These are phyloP conservation scores for Clarireedia paspali DNA, from an alignment of 2,329 filamentous ascomycete genomes.

Conservation along the genomic window DNA sequence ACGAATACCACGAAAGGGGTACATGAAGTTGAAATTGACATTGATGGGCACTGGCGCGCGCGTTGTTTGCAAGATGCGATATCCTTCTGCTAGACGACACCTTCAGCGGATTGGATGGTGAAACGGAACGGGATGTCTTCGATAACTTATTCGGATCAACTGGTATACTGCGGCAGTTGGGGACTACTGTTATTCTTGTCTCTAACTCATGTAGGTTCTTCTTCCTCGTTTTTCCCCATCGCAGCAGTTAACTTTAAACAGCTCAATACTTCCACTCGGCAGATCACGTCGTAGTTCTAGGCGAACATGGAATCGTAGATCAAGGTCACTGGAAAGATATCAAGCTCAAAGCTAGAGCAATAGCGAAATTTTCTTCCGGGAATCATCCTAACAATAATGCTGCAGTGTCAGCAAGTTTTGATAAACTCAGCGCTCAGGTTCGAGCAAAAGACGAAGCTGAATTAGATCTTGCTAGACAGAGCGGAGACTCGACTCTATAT, in stretches of 20 bases:
- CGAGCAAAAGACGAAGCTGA: constrained; percentile 16
- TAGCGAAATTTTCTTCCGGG: not conserved
- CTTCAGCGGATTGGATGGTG: constrained; percentile 38
- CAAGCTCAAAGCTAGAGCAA: not conserved
- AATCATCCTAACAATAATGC: not conserved
- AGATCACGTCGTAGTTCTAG: constrained; percentile 35
- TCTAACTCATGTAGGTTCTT: constrained; percentile 33
- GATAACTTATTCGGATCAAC: constrained; percentile 33
- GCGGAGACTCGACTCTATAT: constrained; percentile 19
- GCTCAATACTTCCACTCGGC: constrained; percentile 31
- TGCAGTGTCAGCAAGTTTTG: constrained; percentile 12
- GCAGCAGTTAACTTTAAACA: constrained; percentile 14
- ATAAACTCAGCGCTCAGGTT: constrained; percentile 12
- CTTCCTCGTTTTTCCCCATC: not conserved
- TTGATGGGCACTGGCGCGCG: constrained; percentile 35
- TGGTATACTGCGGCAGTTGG: constrained; percentile 35
- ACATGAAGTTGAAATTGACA: not conserved
- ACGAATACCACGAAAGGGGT: not conserved
- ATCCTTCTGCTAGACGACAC: constrained; percentile 40
- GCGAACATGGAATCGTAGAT: not conserved
- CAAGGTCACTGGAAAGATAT: not conserved
- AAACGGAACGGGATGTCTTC: constrained; percentile 37
- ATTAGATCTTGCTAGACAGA: constrained; percentile 19
- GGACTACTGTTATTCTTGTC: constrained; percentile 36
- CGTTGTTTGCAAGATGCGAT: constrained; percentile 35